Evolutionary conservation across 192 early-diverging fungal genomes (phyloP), one percentile per base, ranked within the genome.

Genomic region (Coemansia sp.): DNA sequence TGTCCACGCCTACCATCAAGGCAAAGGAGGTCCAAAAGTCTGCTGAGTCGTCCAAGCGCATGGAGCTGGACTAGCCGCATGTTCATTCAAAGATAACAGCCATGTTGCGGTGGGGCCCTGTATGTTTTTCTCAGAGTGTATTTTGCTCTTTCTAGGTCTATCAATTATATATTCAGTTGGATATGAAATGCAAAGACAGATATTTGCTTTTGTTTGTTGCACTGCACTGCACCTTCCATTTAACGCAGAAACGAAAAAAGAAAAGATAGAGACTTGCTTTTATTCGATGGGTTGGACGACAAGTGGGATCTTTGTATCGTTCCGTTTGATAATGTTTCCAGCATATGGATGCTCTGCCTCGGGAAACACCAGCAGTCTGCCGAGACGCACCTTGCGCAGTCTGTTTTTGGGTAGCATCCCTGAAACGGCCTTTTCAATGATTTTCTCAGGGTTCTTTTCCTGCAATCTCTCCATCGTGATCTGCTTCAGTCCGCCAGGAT

Each of bases 331-430:
- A 43, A 95, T 94, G 64, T 98, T 98, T 47, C 84, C 81, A 12
- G 76, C 86, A 76, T 95, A 96, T 43, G 96, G 94, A 69, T 98
- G 94, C 64, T 93, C 89, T 10, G 67, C 86, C 40, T 92, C 94
- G 16, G 92, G 87, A 84, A 95, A 98, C 19, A 98, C 85, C 65
- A 87, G 76, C 56, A 97, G 79, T 43, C 97, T 87, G 16, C 71
- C 77, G 68, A 98, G 74, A 63, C 91, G 88, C 5, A 84, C 85
- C 48, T 93, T 88, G 19, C 95, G 88, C 57, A 97, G 85, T 56
- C 88, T 85, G 84, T 96, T 97, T 75, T 98, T 98, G 43, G 97
- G 97, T 56, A 98, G 78, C 93, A 95, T 95, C 38, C 95, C 94
- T 7, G 90, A 94, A 21, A 98, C 86, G 10, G 97, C 97, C 75